These are phyloP conservation scores for Penicillium glabrum DNA, from an alignment of 2,329 filamentous ascomycete genomes.

Conservation along the genomic window DNA sequence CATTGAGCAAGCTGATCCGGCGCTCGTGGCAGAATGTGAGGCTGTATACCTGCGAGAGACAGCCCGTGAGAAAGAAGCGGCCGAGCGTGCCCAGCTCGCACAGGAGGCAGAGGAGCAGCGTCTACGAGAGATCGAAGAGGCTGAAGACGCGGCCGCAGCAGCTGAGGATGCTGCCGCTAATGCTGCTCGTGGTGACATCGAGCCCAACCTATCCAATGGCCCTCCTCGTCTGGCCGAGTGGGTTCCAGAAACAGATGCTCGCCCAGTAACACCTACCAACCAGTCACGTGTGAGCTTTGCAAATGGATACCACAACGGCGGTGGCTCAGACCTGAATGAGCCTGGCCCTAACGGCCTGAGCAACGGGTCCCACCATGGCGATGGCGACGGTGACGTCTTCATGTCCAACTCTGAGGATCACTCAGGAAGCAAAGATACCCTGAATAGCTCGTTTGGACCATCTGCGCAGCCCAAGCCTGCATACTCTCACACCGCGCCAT, in stretches of 20 bases:
- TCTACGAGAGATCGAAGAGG: not conserved
- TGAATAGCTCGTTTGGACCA: conserved; percentile 50
- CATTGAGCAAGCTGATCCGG: conserved; percentile 66
- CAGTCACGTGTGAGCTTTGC: conserved; percentile 47
- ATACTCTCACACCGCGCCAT: conserved; percentile 48
- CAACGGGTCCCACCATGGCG: conserved; percentile 54
- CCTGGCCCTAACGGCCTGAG: conserved; percentile 50
- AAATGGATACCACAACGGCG: conserved; percentile 55
- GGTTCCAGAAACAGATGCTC: conserved; percentile 56
- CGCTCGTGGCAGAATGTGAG: conserved; percentile 72
- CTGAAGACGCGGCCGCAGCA: not conserved
- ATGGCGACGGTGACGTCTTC: conserved; percentile 57
- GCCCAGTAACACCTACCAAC: conserved; percentile 58
- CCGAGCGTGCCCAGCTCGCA: conserved; percentile 53
- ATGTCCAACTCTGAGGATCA: conserved; percentile 58
- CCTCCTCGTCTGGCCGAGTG: conserved; percentile 64
- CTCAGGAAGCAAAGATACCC: conserved; percentile 43
- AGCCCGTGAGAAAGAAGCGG: conserved; percentile 64
- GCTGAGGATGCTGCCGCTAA: conserved; percentile 43
- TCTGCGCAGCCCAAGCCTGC: conserved; percentile 50
- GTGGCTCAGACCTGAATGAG: conserved; percentile 42
- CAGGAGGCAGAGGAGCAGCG: conserved; percentile 34
- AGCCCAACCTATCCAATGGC: conserved; percentile 50
- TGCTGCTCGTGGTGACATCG: conserved; percentile 52
- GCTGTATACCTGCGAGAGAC: conserved; percentile 73